A percentile compares a stretch with the other conserved stretches of the same genome.
These are phyloP conservation scores for Coleophoma cylindrospora DNA, from an alignment of 2,329 filamentous ascomycete species.

Conservation along the genomic window DNA sequence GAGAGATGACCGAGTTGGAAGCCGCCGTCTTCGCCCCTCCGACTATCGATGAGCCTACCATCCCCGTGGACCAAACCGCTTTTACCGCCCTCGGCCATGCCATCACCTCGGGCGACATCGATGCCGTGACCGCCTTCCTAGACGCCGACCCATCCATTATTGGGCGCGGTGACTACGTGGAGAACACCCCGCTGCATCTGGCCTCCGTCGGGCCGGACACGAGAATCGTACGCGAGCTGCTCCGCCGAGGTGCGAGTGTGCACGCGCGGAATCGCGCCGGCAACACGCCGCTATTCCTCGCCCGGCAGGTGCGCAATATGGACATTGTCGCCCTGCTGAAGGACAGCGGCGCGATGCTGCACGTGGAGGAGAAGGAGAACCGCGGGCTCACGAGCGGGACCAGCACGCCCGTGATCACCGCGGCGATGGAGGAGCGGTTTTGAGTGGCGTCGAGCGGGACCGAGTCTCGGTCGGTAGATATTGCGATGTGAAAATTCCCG, in stretches of 20 bases:
- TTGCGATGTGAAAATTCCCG: too few species aligned
- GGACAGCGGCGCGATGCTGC: conserved; percentile 56
- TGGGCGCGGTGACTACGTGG: conserved; percentile 30
- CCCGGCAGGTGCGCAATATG: conserved; percentile 49
- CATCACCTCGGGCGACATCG: conserved; percentile 53
- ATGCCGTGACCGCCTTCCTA: conserved; percentile 26
- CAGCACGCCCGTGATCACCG: not conserved
- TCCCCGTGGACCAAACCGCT: conserved; percentile 38
- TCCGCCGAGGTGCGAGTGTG: conserved; percentile 59
- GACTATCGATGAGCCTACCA: conserved; percentile 25
- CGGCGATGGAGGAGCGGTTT: too few species aligned
- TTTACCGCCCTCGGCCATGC: conserved; percentile 59
- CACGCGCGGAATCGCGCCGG: conserved; percentile 60
- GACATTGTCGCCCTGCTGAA: conserved; percentile 49
- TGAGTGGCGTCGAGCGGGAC: too few species aligned
- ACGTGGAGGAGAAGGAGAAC: conserved; percentile 39
- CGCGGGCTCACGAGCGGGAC: not conserved
- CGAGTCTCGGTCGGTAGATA: too few species aligned
- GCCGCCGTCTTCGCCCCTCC: conserved; percentile 48
- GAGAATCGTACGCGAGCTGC: conserved; percentile 52
- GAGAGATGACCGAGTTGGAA: conserved; percentile 56
- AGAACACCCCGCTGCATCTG: conserved; percentile 33
- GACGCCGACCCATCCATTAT: conserved; percentile 25
- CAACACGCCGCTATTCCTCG: conserved; percentile 62
- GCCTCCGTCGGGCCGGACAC: conserved; percentile 37